phyloP scores from a whole-genome alignment of 2,329 filamentous ascomycete species.

The Pyricularia pennisetigena region DNA sequence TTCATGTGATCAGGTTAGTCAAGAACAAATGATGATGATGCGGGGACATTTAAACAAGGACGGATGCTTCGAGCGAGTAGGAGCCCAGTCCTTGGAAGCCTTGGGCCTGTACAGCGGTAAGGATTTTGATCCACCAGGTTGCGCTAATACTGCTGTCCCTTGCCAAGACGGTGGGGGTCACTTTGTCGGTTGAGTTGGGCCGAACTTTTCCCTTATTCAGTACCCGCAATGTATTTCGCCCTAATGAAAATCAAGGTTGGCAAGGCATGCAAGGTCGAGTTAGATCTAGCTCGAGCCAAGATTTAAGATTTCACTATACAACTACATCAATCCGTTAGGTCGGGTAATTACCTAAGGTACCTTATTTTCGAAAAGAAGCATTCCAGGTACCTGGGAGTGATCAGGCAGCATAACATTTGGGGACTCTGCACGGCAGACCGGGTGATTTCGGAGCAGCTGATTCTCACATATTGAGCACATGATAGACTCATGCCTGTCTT shows the following conservation, averaged over 20 bases:
- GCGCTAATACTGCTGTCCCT: background rate
- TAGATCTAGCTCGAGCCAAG: background rate
- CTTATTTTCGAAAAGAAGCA: too few relatives aligned
- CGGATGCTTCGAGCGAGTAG: background rate
- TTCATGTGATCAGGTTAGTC: background rate
- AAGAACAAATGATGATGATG: background rate
- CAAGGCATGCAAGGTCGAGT: background rate
- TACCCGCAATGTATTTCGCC: background rate
- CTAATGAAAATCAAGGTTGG: background rate
- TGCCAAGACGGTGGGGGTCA: background rate
- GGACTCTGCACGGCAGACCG: background rate
- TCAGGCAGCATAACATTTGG: background rate
- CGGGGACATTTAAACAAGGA: background rate
- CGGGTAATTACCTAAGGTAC: too few relatives aligned
- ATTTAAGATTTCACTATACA: background rate
- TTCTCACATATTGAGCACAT: background rate
- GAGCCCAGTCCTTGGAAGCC: background rate
- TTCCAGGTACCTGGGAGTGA: background rate
- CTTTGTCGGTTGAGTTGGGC: background rate
- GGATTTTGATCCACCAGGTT: background rate
- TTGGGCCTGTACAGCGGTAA: background rate
- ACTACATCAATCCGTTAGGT: too few relatives aligned
- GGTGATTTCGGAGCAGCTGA: background rate
- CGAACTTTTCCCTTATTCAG: background rate
- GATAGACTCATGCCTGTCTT: background rate